These are phyloP conservation scores for Arthonia radiata DNA, from an alignment of 495 filamentous ascomycete species.

Conservation along the genomic window DNA sequence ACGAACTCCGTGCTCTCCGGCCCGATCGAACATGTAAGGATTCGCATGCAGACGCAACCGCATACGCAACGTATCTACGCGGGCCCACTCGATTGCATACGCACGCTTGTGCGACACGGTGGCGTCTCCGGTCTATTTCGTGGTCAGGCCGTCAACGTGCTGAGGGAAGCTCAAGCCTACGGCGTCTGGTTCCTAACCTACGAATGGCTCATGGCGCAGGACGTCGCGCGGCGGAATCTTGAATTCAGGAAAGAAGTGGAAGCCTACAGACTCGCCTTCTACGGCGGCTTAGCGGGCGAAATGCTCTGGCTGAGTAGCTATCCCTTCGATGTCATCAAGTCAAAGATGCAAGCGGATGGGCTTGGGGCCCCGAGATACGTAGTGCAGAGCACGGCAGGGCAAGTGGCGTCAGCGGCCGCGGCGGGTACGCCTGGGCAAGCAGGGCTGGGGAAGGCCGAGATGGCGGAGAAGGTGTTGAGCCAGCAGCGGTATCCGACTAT, in stretches of 20 bases:
- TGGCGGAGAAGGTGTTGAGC: background rate
- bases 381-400: no score
- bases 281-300: conserved; percentile 85
- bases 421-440: no score
- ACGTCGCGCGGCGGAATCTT: conserved; percentile 49
- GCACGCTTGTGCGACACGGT: conserved; percentile 43
- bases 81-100: conserved; percentile 75
- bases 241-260: conserved; percentile 45
- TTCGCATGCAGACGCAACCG: conserved; percentile 91
- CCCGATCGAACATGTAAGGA: conserved; percentile 93
- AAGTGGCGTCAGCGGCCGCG: no score
- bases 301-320: conserved; percentile 80
- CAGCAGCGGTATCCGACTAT: conserved; percentile 37
- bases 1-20: conserved; percentile 72
- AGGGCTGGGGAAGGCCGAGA: conserved; percentile 22
- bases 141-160: conserved; percentile 59
- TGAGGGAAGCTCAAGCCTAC: conserved; percentile 85
- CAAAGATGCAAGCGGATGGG: conserved; percentile 96
- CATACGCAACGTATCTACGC: conserved; percentile 49
- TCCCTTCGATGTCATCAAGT: conserved; percentile 93
- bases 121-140: conserved; percentile 61
- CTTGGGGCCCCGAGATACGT: no score
- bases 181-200: conserved; percentile 86
- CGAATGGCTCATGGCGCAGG: conserved; percentile 85
- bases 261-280: conserved; percentile 64